Evolutionary conservation across 768 basidiomycete species (phyloP).

Genomic region (Pisolithus tinctorius): DNA sequence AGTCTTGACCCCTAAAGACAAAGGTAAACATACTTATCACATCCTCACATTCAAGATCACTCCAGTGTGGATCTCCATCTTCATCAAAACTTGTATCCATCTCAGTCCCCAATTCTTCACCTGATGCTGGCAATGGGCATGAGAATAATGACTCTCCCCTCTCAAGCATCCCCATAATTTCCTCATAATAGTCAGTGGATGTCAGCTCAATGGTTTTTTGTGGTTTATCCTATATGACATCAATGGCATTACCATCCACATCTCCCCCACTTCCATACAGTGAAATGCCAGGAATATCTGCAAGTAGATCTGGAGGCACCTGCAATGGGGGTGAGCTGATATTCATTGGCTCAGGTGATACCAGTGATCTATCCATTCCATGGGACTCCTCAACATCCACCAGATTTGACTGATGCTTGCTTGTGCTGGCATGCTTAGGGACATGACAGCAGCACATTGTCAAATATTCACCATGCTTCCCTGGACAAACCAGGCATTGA

Average conservation of each 20-base stretch:
- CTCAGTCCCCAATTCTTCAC: conserved; percentile 6
- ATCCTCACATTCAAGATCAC: neutral
- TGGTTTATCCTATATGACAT: neutral
- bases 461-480: neutral
- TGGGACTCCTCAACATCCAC: neutral
- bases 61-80: neutral
- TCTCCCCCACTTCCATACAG: neutral
- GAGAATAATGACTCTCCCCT: conserved; percentile 1
- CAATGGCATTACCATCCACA: neutral
- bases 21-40: neutral
- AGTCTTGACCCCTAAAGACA: neutral
- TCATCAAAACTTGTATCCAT: neutral
- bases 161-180: conserved; percentile 2
- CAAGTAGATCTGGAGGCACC: too few species aligned
- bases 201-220: conserved; percentile 3
- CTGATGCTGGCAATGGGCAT: neutral
- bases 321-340: neutral
- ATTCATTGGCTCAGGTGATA: neutral
- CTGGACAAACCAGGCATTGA: neutral
- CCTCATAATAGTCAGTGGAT: conserved; percentile 12
- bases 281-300: too few species aligned
- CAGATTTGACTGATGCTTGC: neutral
- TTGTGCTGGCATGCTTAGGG: neutral
- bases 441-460: neutral
- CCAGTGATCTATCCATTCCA: neutral